phyloP scores from a whole-genome alignment of 2,329 filamentous ascomycete species.

The Acrodontium crateriforme region DNA sequence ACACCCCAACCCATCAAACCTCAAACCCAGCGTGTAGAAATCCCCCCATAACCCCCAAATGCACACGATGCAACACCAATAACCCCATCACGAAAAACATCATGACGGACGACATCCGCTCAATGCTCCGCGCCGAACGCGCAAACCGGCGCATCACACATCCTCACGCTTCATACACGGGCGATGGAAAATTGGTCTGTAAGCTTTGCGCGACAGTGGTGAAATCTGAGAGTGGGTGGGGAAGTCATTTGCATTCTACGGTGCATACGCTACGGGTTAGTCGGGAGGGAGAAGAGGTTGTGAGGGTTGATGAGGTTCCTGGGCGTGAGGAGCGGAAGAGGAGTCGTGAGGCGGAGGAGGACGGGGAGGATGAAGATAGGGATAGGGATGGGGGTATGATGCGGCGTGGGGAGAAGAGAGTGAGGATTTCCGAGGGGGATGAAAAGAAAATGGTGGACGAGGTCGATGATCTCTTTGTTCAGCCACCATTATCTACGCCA shows the following conservation, averaged over 20 bases:
- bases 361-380: constrained; percentile 6
- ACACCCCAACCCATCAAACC: too few species aligned
- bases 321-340: constrained; percentile 35
- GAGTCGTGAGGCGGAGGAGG: constrained; percentile 27
- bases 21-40: too few species aligned
- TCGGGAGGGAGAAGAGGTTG: constrained; percentile 16
- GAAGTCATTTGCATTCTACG: constrained; percentile 43
- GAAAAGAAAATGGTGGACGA: constrained; percentile 11
- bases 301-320: constrained; percentile 13
- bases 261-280: constrained; percentile 29
- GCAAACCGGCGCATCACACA: constrained; percentile 59
- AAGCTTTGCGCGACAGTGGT: constrained; percentile 50
- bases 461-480: too few species aligned
- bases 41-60: too few species aligned
- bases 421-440: constrained; percentile 17
- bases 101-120: constrained; percentile 71
- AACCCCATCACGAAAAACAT: too few species aligned
- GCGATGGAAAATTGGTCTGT: constrained; percentile 54
- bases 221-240: constrained; percentile 55
- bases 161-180: constrained; percentile 53
- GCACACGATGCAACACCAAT: too few species aligned
- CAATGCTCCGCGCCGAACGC: constrained; percentile 65
- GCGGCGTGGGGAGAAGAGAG: too few species aligned
- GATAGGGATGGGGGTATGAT: too few species aligned
- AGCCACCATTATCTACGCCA: too few species aligned